Evolutionary conservation across 352 stramenopile genomes (phyloP).

Genomic region (Globisporangium nodosum): DNA sequence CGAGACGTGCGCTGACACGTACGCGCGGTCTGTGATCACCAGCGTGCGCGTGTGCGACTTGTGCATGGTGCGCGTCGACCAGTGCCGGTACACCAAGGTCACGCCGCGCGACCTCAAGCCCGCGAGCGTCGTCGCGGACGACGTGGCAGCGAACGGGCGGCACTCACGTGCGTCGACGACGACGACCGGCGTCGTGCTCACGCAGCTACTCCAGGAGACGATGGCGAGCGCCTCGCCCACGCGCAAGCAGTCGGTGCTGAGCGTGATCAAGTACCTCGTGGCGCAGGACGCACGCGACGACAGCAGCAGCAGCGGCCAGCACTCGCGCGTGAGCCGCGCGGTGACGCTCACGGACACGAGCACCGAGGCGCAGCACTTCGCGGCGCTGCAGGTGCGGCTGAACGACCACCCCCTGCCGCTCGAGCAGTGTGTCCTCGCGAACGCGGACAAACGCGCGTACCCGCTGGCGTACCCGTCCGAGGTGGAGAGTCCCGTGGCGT

Average conservation of each 20-base stretch:
- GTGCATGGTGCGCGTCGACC: slow-evolving; percentile 22
- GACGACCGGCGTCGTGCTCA: slow-evolving; percentile 9
- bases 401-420: slow-evolving; percentile 3
- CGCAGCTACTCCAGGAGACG: slow-evolving; percentile 21
- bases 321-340: neutral
- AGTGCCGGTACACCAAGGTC: slow-evolving; percentile 16
- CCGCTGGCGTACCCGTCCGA: slow-evolving; percentile 5
- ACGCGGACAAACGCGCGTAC: slow-evolving; percentile 4
- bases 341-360: slow-evolving; percentile 9
- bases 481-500: neutral
- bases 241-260: slow-evolving; percentile 21
- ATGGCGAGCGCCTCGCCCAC: slow-evolving; percentile 12
- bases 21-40: slow-evolving; percentile 13
- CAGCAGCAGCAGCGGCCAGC: neutral
- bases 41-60: slow-evolving; percentile 19
- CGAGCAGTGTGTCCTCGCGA: slow-evolving; percentile 9
- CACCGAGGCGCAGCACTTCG: slow-evolving; percentile 8
- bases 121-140: slow-evolving; percentile 4
- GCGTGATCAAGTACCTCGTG: slow-evolving; percentile 30
- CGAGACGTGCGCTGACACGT: slow-evolving; percentile 9
- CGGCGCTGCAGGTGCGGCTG: slow-evolving; percentile 2
- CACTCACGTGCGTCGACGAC: neutral
- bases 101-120: slow-evolving; percentile 7
- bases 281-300: slow-evolving; percentile 12
- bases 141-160: neutral